These are phyloP conservation scores for Fusarium sp. DNA, from an alignment of 2,329 filamentous ascomycete species.

Conservation along the genomic window DNA sequence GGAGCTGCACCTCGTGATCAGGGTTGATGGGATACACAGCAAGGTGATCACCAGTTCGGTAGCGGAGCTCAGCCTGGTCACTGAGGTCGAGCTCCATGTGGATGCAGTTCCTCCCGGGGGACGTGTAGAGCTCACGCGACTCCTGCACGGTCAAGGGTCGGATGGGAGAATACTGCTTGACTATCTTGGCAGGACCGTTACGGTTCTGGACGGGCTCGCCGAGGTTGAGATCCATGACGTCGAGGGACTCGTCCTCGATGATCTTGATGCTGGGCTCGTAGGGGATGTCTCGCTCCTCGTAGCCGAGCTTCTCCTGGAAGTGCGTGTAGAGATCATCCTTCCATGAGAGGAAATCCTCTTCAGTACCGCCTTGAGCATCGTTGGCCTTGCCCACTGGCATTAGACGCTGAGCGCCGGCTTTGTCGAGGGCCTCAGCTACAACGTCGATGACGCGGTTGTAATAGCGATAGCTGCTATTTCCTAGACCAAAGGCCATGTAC, in stretches of 20 bases:
- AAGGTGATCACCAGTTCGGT: constrained; percentile 55
- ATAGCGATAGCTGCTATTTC: constrained; percentile 52
- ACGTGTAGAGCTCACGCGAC: constrained; percentile 33
- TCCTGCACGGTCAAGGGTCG: constrained; percentile 20
- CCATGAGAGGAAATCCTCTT: constrained; percentile 52
- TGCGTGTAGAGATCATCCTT: constrained; percentile 44
- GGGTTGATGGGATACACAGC: constrained; percentile 54
- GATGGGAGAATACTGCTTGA: constrained; percentile 37
- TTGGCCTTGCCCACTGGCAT: constrained; percentile 45
- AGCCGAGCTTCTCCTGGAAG: constrained; percentile 31
- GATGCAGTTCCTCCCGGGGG: constrained; percentile 43
- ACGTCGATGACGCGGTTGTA: constrained; percentile 51
- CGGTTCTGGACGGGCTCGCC: constrained; percentile 35
- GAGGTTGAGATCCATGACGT: constrained; percentile 36
- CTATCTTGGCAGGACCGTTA: constrained; percentile 29
- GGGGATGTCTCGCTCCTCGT: constrained; percentile 34
- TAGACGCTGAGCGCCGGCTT: constrained; percentile 43
- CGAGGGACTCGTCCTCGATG: constrained; percentile 37
- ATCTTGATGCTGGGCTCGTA: constrained; percentile 35
- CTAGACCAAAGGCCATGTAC: constrained; percentile 52
- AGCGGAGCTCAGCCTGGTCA: constrained; percentile 43
- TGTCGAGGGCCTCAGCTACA: constrained; percentile 37
- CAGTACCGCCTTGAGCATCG: constrained; percentile 45
- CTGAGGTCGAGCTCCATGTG: constrained; percentile 52
- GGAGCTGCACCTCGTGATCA: constrained; percentile 45